Percentiles rank a stretch among this genome's conserved stretches.
phyloP scores from a whole-genome alignment of 371 early-diverging fungal genomes.

The Mortierella sp. region DNA sequence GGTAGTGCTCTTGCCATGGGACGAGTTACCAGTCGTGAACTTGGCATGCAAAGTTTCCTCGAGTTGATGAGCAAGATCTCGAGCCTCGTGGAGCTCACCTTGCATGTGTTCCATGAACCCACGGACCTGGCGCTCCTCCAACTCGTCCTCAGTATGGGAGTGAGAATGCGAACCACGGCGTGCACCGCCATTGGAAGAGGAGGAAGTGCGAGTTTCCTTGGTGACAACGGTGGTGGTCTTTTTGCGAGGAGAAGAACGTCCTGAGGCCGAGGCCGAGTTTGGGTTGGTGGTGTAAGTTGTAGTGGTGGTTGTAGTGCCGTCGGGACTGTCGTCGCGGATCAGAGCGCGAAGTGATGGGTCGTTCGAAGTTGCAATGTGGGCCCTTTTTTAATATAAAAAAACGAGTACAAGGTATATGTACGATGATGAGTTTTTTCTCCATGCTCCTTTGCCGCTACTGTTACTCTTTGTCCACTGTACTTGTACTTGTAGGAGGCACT shows the following conservation, averaged over 20 bases:
- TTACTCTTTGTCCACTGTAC: neutral
- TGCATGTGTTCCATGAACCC: constrained; percentile 29
- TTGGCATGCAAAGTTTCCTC: constrained; percentile 19
- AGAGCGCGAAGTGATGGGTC: constrained; percentile 16
- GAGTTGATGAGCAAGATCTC: constrained; percentile 19
- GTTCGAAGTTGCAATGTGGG: constrained; percentile 13
- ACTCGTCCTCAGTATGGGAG: constrained; percentile 8
- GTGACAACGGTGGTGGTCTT: neutral
- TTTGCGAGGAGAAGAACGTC: neutral
- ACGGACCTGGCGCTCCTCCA: constrained; percentile 25
- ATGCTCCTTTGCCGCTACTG: neutral
- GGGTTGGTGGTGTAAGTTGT: constrained; percentile 8
- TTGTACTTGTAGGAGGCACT: neutral
- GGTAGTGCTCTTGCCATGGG: neutral
- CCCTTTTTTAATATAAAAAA: too few relatives aligned
- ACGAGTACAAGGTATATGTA: too few relatives aligned
- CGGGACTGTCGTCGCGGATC: constrained; percentile 29
- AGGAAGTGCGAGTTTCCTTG: neutral
- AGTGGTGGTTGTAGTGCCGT: constrained; percentile 4
- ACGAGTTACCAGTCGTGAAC: constrained; percentile 6
- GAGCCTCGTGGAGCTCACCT: constrained; percentile 17
- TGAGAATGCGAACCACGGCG: neutral
- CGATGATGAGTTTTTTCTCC: neutral
- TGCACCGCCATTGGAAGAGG: neutral
- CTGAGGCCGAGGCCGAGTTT: neutral